phyloP scores from a whole-genome alignment of 805 yeast genomes.

The Schwanniomyces polymorphus region DNA sequence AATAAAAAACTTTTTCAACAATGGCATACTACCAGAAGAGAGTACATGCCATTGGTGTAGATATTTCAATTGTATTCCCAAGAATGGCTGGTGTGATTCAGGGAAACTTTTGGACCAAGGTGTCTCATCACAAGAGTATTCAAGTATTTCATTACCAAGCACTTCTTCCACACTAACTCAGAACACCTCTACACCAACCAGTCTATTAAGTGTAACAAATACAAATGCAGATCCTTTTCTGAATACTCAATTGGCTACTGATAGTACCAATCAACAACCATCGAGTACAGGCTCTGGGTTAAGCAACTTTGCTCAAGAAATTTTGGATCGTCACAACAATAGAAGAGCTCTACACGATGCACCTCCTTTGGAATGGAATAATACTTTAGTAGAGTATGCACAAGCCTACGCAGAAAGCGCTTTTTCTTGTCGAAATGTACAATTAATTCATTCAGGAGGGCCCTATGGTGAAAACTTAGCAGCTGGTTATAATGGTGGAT shows the following conservation, averaged over 20 bases:
- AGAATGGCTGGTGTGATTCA: constrained; percentile 65
- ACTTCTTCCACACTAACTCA: too few relatives aligned
- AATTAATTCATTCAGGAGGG: constrained; percentile 61
- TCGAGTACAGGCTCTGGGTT: too few relatives aligned
- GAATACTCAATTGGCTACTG: too few relatives aligned
- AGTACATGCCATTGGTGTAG: constrained; percentile 72
- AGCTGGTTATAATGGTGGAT: constrained; percentile 60
- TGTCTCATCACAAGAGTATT: constrained; percentile 1
- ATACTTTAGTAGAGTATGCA: constrained; percentile 32
- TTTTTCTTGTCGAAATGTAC: constrained; percentile 58
- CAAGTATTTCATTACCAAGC: too few relatives aligned
- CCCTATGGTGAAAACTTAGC: constrained; percentile 80
- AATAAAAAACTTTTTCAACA: constrained; percentile 45
- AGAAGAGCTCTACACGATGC: constrained; percentile 37
- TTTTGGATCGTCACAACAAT: constrained; percentile 34
- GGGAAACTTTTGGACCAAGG: constrained; percentile 37
- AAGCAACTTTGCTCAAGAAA: too few relatives aligned
- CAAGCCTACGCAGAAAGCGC: constrained; percentile 50
- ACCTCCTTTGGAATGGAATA: constrained; percentile 30
- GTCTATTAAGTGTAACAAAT: too few relatives aligned
- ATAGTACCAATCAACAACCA: too few relatives aligned
- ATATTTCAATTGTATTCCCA: constrained; percentile 69
- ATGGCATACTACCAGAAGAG: constrained; percentile 30
- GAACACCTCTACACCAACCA: too few relatives aligned
- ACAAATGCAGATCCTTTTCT: too few relatives aligned